Percentiles rank a stretch among this genome's conserved stretches.
These are phyloP conservation scores for Ustilago nuda DNA, from an alignment of 1,284 basidiomycete genomes.

Conservation along the genomic window DNA sequence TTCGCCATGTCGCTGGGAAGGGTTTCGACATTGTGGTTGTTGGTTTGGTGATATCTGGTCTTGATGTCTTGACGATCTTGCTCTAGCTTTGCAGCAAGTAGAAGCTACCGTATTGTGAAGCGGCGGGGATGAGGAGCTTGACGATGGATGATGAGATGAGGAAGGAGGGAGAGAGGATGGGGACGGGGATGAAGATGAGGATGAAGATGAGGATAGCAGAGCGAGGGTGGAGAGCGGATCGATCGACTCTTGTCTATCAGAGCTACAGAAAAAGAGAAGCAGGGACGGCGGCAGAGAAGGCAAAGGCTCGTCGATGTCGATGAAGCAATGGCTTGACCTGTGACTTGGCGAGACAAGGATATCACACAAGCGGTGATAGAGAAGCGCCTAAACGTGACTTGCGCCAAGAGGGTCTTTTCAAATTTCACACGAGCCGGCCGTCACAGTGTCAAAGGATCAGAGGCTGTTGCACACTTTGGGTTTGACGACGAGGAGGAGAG, in stretches of 20 bases:
- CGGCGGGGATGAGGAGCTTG: background rate
- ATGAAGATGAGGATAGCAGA: background rate
- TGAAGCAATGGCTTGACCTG: background rate
- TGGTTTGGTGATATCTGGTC: background rate
- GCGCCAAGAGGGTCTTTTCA: background rate
- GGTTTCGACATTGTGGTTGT: slow-evolving; percentile 33
- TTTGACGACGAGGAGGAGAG: slow-evolving; percentile 1
- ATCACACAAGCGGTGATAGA: background rate
- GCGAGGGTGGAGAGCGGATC: background rate
- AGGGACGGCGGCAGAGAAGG: background rate
- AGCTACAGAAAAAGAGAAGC: background rate
- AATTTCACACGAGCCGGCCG: slow-evolving; percentile 9
- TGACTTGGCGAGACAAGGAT: background rate
- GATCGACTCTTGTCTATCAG: background rate
- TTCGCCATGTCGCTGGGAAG: slow-evolving; percentile 30
- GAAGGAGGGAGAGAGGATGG: background rate
- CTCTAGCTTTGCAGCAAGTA: background rate
- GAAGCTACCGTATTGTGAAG: background rate
- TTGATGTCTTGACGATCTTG: background rate
- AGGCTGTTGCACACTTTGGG: slow-evolving; percentile 4
- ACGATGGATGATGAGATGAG: slow-evolving; percentile 6
- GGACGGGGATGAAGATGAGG: background rate
- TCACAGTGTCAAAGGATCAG: slow-evolving; percentile 2
- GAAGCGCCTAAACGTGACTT: slow-evolving; percentile 7
- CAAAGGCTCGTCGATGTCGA: background rate